Base-by-base conservation (phyloP, 768 basidiomycete species). In the Kondoa subrosea region DNA sequence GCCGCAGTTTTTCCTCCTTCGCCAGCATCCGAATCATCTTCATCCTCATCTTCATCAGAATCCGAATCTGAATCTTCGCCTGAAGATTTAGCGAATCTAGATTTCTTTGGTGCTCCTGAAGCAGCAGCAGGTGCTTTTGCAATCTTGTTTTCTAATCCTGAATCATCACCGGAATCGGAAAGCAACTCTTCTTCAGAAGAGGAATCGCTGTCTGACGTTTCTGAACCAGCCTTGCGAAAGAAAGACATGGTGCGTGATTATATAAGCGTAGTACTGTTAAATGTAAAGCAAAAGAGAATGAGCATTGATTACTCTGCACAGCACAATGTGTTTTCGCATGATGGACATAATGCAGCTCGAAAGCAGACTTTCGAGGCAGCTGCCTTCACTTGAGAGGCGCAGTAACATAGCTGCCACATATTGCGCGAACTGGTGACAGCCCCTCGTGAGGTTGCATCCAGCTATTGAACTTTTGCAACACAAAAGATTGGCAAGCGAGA, bases 21-120 rank as follows among this genome's bases (percentile, higher is more conserved):
- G 66, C 78, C 75, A 71, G 70, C 73, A 8, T 76, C 78, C 68
- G 77, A 77, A 2, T 77, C 80, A 4, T 78, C 79, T 40, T 79
- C 79, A 56, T 81, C 82, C 21, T 81, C 80, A 21, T 84, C 83
- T 57, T 82, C 84, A 16, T 76, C 77, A 56, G 79, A 85, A 72
- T 84, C 85, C 74, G 82, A 83, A 77, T 89, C 84, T 66, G 82
- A 79, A 76, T 85, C 83, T 79, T 88, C 87, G 76, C 80, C 80
- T 50, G 79, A 78, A n/a, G 77, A 78, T 68, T 83, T 82, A 69
- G 85, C 84, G 56, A 84, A 81, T 77, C 83, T 73, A 26, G 69
- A 68, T 56, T 70, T 70, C 27, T 60, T 34, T 2, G 64, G 60
- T 0, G 66, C 56, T 15, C 62, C 66, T 56, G 72, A 56, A 12